A percentile compares a stretch with the other conserved stretches of the same genome.
These are phyloP conservation scores for Pseudocercospora ulei DNA, from an alignment of 2,329 filamentous ascomycete species.

Conservation along the genomic window DNA sequence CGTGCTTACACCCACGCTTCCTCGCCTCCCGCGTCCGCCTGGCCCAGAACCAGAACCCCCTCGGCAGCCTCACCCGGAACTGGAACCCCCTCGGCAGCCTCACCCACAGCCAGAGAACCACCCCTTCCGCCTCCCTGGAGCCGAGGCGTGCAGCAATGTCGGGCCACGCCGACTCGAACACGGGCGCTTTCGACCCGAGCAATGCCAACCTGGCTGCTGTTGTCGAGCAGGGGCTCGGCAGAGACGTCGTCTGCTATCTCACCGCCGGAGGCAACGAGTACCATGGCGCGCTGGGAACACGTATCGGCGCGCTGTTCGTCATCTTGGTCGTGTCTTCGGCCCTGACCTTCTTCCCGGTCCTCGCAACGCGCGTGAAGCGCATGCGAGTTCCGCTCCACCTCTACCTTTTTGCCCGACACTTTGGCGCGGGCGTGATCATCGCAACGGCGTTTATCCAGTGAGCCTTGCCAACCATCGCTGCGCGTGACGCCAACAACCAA, in stretches of 20 bases:
- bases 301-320: constrained; percentile 41
- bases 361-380: constrained; percentile 36
- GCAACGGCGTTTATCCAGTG: constrained; percentile 43
- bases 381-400: constrained; percentile 38
- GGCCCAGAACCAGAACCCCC: no score
- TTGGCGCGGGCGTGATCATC: constrained; percentile 42
- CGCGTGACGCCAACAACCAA: constrained; percentile 1
- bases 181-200: constrained; percentile 9
- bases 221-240: constrained; percentile 10
- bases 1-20: no score
- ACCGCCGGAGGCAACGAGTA: constrained; percentile 42
- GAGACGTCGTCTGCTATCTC: constrained; percentile 21
- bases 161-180: constrained; percentile 11
- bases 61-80: no score
- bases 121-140: not conserved
- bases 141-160: constrained; percentile 1
- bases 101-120: no score
- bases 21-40: no score
- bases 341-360: constrained; percentile 42
- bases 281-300: constrained; percentile 42
- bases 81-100: no score
- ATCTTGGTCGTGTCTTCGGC: constrained; percentile 38
- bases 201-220: constrained; percentile 20
- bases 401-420: constrained; percentile 43
- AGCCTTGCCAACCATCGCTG: constrained; percentile 10